A percentile compares a stretch with the other conserved stretches of the same genome.
Conservation (phyloP, 140 eudicot genomes). For the Cichorium intybus region DNA sequence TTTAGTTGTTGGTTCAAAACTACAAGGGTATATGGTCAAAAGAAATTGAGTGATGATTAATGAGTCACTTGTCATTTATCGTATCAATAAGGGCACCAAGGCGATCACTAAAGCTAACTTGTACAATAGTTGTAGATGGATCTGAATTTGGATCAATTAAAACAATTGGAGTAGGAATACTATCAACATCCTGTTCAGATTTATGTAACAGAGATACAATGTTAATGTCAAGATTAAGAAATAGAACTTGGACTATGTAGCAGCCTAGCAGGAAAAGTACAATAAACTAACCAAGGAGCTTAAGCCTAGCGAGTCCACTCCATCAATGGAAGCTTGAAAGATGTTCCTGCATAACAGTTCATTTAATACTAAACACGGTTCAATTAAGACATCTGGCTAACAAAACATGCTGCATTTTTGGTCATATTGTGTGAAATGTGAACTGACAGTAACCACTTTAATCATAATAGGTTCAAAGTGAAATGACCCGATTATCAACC, state of each 20-base stretch:
- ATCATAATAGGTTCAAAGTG: not conserved
- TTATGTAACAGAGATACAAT: constrained; percentile 33
- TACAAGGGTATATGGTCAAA: not conserved
- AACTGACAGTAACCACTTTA: not conserved
- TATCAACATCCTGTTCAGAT: constrained; percentile 60
- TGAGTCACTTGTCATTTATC: constrained; percentile 32
- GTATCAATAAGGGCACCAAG: constrained; percentile 97
- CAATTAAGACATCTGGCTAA: not conserved
- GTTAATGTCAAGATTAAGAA: no score
- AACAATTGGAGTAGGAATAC: constrained; percentile 79
- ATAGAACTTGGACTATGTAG: constrained; percentile 7
- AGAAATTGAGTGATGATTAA: constrained; percentile 5
- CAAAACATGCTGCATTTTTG: not conserved
- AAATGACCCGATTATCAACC: no score
- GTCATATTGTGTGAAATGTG: no score
- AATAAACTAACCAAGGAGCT: constrained; percentile 47
- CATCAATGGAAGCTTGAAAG: constrained; percentile 39
- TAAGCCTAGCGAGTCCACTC: constrained; percentile 39
- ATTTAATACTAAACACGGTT: constrained; percentile 4
- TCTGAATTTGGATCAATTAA: constrained; percentile 83
- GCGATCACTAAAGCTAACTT: no score
- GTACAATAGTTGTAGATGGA: constrained; percentile 67
- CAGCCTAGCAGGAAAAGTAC: not conserved
- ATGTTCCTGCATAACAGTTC: constrained; percentile 32
- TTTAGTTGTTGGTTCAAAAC: not conserved